A percentile compares a stretch with the other conserved stretches of the same genome.
Conservation (phyloP, 2,329 filamentous ascomycete species). For the Drechslerella dactyloides region DNA sequence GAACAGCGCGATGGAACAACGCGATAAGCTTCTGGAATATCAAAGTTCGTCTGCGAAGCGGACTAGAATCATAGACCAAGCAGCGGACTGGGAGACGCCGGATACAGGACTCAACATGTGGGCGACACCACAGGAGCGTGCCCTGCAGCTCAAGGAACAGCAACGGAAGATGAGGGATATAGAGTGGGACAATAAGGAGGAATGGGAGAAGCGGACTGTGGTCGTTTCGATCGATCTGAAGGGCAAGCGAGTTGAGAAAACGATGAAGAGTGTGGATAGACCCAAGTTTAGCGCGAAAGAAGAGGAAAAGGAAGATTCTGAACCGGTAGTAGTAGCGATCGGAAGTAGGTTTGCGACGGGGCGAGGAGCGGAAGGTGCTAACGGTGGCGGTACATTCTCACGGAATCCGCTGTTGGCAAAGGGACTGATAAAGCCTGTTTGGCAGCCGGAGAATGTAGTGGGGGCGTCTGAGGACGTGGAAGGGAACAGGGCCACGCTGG, state of each 20-base stretch:
- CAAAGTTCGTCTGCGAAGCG: conserved; percentile 84
- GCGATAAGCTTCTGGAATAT: conserved; percentile 79
- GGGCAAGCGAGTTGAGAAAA: conserved; percentile 75
- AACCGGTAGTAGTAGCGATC: conserved; percentile 23
- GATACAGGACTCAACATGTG: conserved; percentile 72
- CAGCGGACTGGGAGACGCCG: conserved; percentile 73
- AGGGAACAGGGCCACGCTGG: conserved; percentile 10
- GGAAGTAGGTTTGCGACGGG: conserved; percentile 19
- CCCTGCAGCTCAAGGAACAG: conserved; percentile 81
- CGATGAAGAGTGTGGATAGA: conserved; percentile 69
- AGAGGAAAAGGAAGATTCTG: conserved; percentile 54
- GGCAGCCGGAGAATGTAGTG: conserved; percentile 54
- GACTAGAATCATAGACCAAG: conserved; percentile 86
- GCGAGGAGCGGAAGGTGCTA: too few species aligned
- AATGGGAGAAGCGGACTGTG: conserved; percentile 85
- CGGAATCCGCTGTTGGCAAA: conserved; percentile 35
- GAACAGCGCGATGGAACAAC: conserved; percentile 74
- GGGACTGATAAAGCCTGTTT: conserved; percentile 37
- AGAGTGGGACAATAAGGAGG: conserved; percentile 82
- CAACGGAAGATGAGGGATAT: conserved; percentile 82
- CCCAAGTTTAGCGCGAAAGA: conserved; percentile 69
- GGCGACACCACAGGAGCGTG: conserved; percentile 82
- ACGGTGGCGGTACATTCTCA: conserved; percentile 35
- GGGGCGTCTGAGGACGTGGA: background rate
- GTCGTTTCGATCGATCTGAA: conserved; percentile 85